Base-by-base conservation (phyloP, 331 rosid genomes). In the Acacia concinna region DNA sequence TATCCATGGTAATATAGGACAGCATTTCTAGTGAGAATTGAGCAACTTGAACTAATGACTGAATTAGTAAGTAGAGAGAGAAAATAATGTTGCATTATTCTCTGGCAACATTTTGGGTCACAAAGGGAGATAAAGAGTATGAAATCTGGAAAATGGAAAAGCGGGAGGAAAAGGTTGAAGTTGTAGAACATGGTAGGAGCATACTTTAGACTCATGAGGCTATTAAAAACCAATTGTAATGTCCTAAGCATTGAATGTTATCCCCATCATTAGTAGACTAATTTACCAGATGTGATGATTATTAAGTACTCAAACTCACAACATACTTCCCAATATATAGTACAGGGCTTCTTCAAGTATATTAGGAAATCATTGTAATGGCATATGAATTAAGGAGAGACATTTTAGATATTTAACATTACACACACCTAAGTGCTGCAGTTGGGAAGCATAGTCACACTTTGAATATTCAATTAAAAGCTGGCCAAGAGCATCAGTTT, bases 361-460 rank as follows among this genome's bases (percentile, higher is more conserved):
- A 57, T 60, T 73, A 67, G 47, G 46, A 73, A 49, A 56, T 74
- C 6, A 43, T 76, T 51, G 63, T 67, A 62, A 37, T 80, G 51
- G 56, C 6, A 62, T 54, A 64, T 71, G 40, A 78, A 78, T 76
- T 60, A 32, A n/a, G 57, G 28, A 65, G 69, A 56, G n/a, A 62
- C 67, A 75, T 56, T 54, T 69, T 49, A 81, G 30, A 65, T n/a
- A n/a, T n/a, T n/a, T n/a, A n/a, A n/a, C 81, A 71, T 25, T 72
- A 81, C 38, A 65, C 68, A 77, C 82, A 95, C 98, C 97, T 92
- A 95, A 87, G 86, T 95, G 98, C 82, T 91, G 97, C 85, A 95
- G 87, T 78, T 95, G 98, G 83, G 96, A 92, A 78, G 92, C 79
- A 85, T 88, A 95, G 75, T 91, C 97, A 63, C 94, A 91, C 81